Base-by-base conservation (phyloP, 805 yeast genomes). In the Blastobotrys muscicola region DNA sequence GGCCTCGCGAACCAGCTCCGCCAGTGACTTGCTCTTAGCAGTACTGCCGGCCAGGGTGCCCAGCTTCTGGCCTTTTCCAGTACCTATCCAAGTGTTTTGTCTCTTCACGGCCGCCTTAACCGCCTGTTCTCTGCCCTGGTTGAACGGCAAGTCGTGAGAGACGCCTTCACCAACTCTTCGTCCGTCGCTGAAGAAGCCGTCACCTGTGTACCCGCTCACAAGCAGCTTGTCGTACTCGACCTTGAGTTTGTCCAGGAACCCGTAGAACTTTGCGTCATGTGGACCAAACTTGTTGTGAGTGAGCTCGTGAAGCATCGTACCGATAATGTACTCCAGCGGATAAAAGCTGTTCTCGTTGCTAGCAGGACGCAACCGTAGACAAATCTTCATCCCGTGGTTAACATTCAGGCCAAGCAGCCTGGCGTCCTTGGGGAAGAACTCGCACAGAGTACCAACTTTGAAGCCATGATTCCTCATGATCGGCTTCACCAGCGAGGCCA, bases 241-340 rank as follows among this genome's bases (percentile, higher is more conserved):
- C 45, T 72, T 74, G 34, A 83, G 66, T 46, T 74, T 76, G 43
- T 83, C 90, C 50, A 86, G 60, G 41, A 71, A 70, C 41, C 65
- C 65, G 57, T 85, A 85, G 57, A 90, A 90, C 46, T 63, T 64
- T 2, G 65, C 72, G 64, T 90, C 82, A 57, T 90, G 97, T 0
- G 94, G 83, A 0, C 96, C 95, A 54, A 67, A 66, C 14, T 69
- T 58, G 58, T 86, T 89, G 59, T 90, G 97, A 1, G 85, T 75
- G 35, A 90, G 67, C 59, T 90, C 97, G 61, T 90, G 97, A 4
- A 90, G 66, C 78, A 87, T 74, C 0, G 95, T 86, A 1, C 87
- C 95, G 20, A 89, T 57, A 1, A 89, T 63, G 41, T 78, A 78
- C 61, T 62, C 67, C 36, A 80, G 64, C 1, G 87, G 80, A 13